phyloP scores from a whole-genome alignment of 805 yeast species.

The Brettanomyces bruxellensis region DNA sequence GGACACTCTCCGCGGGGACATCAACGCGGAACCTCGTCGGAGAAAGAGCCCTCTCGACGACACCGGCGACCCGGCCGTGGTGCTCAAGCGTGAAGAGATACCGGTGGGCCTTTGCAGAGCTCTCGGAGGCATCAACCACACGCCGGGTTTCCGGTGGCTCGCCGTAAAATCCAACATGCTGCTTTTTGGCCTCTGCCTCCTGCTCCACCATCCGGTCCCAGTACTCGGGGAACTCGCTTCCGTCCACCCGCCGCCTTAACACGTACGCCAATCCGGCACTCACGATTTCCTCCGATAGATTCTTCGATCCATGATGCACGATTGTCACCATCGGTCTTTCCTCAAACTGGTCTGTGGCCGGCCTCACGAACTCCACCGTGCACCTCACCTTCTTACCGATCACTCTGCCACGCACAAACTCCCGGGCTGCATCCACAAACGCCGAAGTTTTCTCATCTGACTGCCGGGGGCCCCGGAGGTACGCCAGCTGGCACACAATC shows the following conservation, averaged over 20 bases:
- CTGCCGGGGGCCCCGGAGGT: conserved; percentile 66
- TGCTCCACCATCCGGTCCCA: conserved; percentile 74
- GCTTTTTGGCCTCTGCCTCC: conserved; percentile 50
- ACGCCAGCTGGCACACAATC: conserved; percentile 63
- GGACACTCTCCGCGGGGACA: conserved; percentile 64
- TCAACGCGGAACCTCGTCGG: conserved; percentile 57
- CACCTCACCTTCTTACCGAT: conserved; percentile 67
- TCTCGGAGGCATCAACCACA: conserved; percentile 74
- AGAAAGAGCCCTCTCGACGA: conserved; percentile 65
- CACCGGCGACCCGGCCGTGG: conserved; percentile 54
- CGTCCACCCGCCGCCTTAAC: conserved; percentile 64
- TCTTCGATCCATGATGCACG: conserved; percentile 38
- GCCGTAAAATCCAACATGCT: conserved; percentile 54
- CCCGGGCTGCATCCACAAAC: conserved; percentile 59
- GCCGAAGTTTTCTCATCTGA: conserved; percentile 48
- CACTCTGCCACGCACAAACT: conserved; percentile 56
- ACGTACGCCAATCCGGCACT: conserved; percentile 69
- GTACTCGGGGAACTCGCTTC: conserved; percentile 51
- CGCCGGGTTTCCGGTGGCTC: conserved; percentile 52
- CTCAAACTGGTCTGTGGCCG: conserved; percentile 50
- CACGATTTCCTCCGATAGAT: conserved; percentile 54
- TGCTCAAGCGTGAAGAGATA: conserved; percentile 62
- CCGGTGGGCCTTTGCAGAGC: conserved; percentile 60
- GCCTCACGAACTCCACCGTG: conserved; percentile 55
- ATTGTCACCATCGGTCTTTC: conserved; percentile 60